Evolutionary conservation across 2,329 filamentous ascomycete genomes (phyloP).

Genomic region (Fusarium torreyae): DNA sequence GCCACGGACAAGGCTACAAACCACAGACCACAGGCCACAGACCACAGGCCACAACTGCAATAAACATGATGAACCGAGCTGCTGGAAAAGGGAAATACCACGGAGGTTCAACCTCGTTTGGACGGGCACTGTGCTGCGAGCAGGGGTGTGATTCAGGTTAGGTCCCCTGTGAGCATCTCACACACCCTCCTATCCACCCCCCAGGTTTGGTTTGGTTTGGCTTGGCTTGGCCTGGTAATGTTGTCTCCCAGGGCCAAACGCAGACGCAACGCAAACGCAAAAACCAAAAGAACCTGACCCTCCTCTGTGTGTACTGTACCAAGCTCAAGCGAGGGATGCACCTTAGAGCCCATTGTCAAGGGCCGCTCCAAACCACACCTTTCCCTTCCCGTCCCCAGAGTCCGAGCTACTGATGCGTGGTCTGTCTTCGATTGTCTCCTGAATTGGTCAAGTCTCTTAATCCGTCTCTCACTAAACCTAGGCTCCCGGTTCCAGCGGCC

Average conservation of each 20-base stretch:
- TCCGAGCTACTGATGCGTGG: slow-evolving; percentile 42
- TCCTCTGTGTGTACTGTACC: not conserved
- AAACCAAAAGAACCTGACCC: slow-evolving; percentile 38
- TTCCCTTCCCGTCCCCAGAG: slow-evolving; percentile 47
- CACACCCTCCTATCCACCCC: slow-evolving; percentile 12
- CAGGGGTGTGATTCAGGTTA: slow-evolving; percentile 40
- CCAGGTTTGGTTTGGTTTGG: not conserved
- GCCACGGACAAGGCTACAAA: slow-evolving; percentile 1
- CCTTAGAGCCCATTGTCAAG: too few species aligned
- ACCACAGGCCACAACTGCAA: slow-evolving; percentile 12
- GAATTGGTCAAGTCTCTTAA: slow-evolving; percentile 27
- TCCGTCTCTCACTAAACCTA: slow-evolving; percentile 20
- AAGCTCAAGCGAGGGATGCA: too few species aligned
- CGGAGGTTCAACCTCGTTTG: slow-evolving; percentile 38
- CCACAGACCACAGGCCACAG: slow-evolving; percentile 2
- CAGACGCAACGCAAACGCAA: not conserved
- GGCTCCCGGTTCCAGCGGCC: slow-evolving; percentile 34
- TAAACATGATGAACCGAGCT: slow-evolving; percentile 26
- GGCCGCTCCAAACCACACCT: slow-evolving; percentile 22
- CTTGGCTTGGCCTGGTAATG: too few species aligned
- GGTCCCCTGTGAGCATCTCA: slow-evolving; percentile 37
- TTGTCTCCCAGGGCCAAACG: too few species aligned
- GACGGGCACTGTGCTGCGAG: slow-evolving; percentile 27
- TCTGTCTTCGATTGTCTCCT: slow-evolving; percentile 33
- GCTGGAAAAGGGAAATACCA: slow-evolving; percentile 45